Conservation (phyloP, 257 asterid species). For the Salvia miltiorrhiza region DNA sequence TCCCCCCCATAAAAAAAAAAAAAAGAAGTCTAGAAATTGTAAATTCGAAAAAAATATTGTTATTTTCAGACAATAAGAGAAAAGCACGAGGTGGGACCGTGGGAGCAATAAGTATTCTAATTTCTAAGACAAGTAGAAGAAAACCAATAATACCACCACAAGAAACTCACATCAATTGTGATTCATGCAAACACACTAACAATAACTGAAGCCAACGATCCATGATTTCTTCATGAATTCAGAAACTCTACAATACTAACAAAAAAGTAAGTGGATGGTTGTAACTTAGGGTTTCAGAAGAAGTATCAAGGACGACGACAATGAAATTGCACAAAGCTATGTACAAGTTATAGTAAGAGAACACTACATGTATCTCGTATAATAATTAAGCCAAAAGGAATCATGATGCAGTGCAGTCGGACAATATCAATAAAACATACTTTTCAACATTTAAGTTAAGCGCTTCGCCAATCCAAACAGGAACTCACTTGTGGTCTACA, state of each 20-base stretch:
- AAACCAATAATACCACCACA: no score
- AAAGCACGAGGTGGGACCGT: no score
- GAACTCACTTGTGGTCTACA: conserved; percentile 5
- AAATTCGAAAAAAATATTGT: no score
- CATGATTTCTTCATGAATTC: not conserved
- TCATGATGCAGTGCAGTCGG: conserved; percentile 14
- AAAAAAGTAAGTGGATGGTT: not conserved
- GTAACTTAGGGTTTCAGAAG: not conserved
- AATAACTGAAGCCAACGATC: not conserved
- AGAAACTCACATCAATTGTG: no score
- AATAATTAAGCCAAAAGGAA: not conserved
- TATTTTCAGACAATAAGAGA: no score
- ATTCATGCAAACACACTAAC: not conserved
- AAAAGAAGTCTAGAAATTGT: no score
- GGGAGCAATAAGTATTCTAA: no score
- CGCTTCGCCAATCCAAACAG: conserved; percentile 17
- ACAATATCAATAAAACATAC: not conserved
- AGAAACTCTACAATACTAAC: not conserved
- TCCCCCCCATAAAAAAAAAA: no score
- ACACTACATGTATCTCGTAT: not conserved
- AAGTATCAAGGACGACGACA: not conserved
- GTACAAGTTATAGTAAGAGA: not conserved
- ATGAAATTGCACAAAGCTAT: conserved; percentile 11
- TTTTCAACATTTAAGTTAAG: conserved; percentile 13
- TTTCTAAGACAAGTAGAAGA: not conserved